Percentiles rank a stretch among this genome's conserved stretches.
These are phyloP conservation scores for Metarhizium rileyi DNA, from an alignment of 2,329 filamentous ascomycete genomes.

Conservation along the genomic window DNA sequence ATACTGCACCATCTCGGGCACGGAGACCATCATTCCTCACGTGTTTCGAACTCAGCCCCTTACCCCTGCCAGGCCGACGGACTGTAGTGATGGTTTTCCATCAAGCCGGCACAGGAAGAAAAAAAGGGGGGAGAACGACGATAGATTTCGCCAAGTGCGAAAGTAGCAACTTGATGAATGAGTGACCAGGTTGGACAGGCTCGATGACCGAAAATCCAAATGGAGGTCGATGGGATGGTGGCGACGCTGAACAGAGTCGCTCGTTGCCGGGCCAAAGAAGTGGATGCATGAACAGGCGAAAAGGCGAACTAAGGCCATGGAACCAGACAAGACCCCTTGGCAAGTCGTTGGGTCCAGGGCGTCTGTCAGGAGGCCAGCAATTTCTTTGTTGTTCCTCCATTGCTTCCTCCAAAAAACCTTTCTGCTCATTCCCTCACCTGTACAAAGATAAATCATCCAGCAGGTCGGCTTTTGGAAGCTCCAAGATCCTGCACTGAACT, in stretches of 20 bases:
- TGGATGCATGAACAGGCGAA: background rate
- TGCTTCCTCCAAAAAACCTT: background rate
- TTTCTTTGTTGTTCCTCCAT: background rate
- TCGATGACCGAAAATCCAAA: no score
- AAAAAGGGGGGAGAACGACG: no score
- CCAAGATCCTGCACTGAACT: background rate
- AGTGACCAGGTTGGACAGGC: no score
- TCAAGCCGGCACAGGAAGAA: no score
- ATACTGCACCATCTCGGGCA: background rate
- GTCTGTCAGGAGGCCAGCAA: slow-evolving; percentile 1
- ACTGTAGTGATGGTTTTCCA: no score
- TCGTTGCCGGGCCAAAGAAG: background rate
- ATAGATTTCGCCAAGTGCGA: no score
- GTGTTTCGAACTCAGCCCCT: background rate
- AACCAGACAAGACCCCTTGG: background rate
- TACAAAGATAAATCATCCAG: background rate
- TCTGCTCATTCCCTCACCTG: slow-evolving; percentile 1
- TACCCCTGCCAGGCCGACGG: background rate
- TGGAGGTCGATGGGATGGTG: no score
- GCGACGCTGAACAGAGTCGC: background rate
- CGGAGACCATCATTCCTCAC: background rate
- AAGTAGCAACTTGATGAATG: no score
- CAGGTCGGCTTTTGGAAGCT: background rate
- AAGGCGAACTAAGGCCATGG: no score
- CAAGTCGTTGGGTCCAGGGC: background rate